Evolutionary conservation across 495 filamentous ascomycete genomes (phyloP).

Genomic region (Trichodelitschia bisporula): DNA sequence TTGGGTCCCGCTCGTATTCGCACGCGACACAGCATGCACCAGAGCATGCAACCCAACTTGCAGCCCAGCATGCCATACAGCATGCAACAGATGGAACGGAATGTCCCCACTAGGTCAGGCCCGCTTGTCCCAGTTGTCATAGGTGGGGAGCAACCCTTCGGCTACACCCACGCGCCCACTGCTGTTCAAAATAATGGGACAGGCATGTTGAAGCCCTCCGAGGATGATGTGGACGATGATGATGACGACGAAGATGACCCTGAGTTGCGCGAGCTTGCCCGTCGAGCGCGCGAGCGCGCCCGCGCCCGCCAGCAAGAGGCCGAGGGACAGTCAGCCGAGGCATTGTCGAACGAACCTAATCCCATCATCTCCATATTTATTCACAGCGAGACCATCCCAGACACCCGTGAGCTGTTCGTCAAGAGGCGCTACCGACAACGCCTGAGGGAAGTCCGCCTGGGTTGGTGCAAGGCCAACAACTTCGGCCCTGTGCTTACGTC

Average conservation of each 20-base stretch:
- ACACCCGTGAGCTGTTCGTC: slow-evolving; percentile 37
- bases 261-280: background rate
- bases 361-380: slow-evolving; percentile 47
- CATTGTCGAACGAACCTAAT: background rate
- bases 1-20: slow-evolving; percentile 3
- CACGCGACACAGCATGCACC: background rate
- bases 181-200: too few species aligned
- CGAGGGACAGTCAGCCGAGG: background rate
- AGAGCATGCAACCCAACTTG: background rate
- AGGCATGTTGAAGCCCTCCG: too few species aligned
- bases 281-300: background rate
- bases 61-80: too few species aligned
- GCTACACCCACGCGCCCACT: too few species aligned
- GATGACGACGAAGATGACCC: background rate
- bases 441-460: slow-evolving; percentile 35
- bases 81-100: too few species aligned
- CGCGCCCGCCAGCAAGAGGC: background rate
- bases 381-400: slow-evolving; percentile 33
- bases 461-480: slow-evolving; percentile 39
- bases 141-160: too few species aligned
- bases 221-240: background rate
- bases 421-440: slow-evolving; percentile 39
- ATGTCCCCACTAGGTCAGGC: too few species aligned
- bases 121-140: too few species aligned
- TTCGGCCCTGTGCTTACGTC: slow-evolving; percentile 22